Percentiles rank a stretch among this genome's conserved stretches.
phyloP scores from a whole-genome alignment of 371 early-diverging fungal genomes.

The Fennellomyces sp. region DNA sequence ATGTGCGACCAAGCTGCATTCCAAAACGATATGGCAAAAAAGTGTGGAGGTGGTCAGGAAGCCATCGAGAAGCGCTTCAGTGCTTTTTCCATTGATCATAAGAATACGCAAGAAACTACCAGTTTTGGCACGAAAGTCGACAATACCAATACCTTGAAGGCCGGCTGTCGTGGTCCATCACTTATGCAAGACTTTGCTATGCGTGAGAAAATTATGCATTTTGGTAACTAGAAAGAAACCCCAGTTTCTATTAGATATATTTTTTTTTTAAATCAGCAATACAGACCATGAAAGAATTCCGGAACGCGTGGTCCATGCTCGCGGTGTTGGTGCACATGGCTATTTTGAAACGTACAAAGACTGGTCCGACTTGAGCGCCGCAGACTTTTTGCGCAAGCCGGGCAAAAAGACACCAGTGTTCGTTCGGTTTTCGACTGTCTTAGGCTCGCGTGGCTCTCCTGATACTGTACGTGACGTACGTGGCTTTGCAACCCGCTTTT shows the following conservation, averaged over 20 bases:
- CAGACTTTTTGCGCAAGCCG: constrained; percentile 31
- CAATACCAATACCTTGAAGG: constrained; percentile 20
- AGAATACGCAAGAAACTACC: constrained; percentile 13
- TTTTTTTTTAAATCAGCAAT: no score
- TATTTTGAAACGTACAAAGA: constrained; percentile 48
- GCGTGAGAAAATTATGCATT: constrained; percentile 56
- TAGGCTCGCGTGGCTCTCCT: constrained; percentile 47
- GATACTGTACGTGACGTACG: constrained; percentile 60
- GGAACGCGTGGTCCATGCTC: constrained; percentile 57
- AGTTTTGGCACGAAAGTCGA: constrained; percentile 12
- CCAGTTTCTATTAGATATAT: neutral
- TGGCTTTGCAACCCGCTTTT: constrained; percentile 63
- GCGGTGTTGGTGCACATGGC: constrained; percentile 56
- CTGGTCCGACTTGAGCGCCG: constrained; percentile 41
- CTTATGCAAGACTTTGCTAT: constrained; percentile 48
- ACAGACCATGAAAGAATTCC: constrained; percentile 50
- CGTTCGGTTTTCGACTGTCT: constrained; percentile 57
- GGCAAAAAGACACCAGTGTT: constrained; percentile 56
- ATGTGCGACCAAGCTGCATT: neutral
- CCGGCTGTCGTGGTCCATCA: constrained; percentile 47
- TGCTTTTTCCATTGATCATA: constrained; percentile 10
- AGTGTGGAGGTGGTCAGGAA: constrained; percentile 3
- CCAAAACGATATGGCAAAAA: constrained; percentile 4
- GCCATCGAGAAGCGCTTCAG: constrained; percentile 7
- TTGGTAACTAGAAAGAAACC: constrained; percentile 29